A percentile compares a stretch with the other conserved stretches of the same genome.
phyloP scores from a whole-genome alignment of 2,329 filamentous ascomycete species.

The Cadophora gregata region DNA sequence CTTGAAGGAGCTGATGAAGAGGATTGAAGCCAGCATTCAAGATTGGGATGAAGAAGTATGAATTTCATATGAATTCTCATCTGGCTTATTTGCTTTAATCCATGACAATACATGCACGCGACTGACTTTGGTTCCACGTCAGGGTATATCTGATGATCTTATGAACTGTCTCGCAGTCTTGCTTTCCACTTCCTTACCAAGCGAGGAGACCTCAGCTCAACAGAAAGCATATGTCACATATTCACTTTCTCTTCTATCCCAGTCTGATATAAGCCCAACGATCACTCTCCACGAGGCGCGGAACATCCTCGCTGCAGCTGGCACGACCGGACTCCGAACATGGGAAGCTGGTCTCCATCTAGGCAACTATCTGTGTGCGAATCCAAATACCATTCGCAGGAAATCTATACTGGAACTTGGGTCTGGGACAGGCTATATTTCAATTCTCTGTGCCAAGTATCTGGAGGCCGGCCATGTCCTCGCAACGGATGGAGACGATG shows the following conservation, averaged over 20 bases:
- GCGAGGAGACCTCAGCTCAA: constrained; percentile 70
- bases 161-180: constrained; percentile 72
- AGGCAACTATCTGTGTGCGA: constrained; percentile 66
- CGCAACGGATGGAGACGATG: constrained; percentile 76
- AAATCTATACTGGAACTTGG: constrained; percentile 75
- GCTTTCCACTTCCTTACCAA: constrained; percentile 66
- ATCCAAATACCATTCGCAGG: constrained; percentile 48
- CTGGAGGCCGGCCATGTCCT: constrained; percentile 64
- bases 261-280: constrained; percentile 29
- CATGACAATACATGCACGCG: too few relatives aligned
- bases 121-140: too few relatives aligned
- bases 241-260: constrained; percentile 39
- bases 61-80: too few relatives aligned
- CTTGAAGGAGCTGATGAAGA: constrained; percentile 73
- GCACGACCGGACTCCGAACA: constrained; percentile 78
- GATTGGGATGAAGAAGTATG: constrained; percentile 90
- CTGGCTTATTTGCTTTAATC: constrained; percentile 17
- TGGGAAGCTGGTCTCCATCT: constrained; percentile 83
- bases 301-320: constrained; percentile 70
- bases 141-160: constrained; percentile 86
- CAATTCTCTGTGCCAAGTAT: constrained; percentile 74
- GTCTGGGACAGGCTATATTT: constrained; percentile 77
- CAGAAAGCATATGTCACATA: constrained; percentile 80
- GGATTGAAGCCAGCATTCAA: constrained; percentile 75
- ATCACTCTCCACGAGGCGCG: constrained; percentile 74